Evolutionary conservation across 2,329 filamentous ascomycete genomes (phyloP).

Genomic region (Paecilomyces formosus): DNA sequence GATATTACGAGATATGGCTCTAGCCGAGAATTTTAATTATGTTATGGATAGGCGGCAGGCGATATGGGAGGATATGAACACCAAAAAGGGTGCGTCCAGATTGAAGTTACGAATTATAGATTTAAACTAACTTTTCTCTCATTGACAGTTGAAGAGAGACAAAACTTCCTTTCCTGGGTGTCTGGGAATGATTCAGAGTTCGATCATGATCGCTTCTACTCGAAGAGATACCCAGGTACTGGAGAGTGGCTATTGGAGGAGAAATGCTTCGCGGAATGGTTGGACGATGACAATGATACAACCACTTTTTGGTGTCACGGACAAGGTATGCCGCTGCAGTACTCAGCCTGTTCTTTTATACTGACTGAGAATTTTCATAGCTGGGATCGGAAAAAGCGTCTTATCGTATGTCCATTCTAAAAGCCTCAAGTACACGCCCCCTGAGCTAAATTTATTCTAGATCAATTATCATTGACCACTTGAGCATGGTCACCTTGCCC

Average conservation of each 20-base stretch:
- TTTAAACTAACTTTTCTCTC: not conserved
- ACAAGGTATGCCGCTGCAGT: not conserved
- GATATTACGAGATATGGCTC: constrained; percentile 1
- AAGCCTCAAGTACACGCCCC: not conserved
- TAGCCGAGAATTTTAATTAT: constrained; percentile 2
- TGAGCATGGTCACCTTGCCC: not conserved
- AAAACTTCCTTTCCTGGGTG: constrained; percentile 4
- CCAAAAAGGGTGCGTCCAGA: not conserved
- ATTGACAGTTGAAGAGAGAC: not conserved
- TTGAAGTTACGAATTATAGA: not conserved
- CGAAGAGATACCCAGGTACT: constrained; percentile 1
- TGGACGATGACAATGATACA: not conserved
- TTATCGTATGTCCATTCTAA: constrained; percentile 2
- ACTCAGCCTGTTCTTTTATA: not conserved
- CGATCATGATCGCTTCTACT: not conserved
- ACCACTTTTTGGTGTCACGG: constrained; percentile 3
- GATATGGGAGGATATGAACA: not conserved
- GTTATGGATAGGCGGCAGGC: not conserved
- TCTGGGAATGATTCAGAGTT: constrained; percentile 2
- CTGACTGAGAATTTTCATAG: not conserved
- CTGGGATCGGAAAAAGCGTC: constrained; percentile 7
- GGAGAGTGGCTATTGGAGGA: constrained; percentile 1
- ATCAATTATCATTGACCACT: constrained; percentile 5
- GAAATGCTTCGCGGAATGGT: not conserved
- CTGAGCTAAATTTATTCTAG: not conserved